Conservation (phyloP, 495 filamentous ascomycete genomes). For the Copromyces sp. region DNA sequence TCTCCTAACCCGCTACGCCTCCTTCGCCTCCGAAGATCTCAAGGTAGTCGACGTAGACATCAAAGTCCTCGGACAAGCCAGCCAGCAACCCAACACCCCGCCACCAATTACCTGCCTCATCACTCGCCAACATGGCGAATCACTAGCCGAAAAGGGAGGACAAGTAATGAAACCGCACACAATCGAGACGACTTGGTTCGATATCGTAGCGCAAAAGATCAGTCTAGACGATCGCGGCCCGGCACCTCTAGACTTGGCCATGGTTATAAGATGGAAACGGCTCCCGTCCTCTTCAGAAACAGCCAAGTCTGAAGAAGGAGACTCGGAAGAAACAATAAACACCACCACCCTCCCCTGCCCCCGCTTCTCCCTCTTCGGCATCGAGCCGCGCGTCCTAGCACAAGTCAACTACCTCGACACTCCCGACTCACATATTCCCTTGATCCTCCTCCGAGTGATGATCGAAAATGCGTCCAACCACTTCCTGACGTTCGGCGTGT, state of each 20-base stretch:
- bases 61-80: conserved; percentile 40
- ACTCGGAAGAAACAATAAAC: conserved; percentile 21
- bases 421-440: conserved; percentile 3
- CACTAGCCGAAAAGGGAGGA: conserved; percentile 16
- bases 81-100: conserved; percentile 31
- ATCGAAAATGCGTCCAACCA: conserved; percentile 93
- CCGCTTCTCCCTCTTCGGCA: conserved; percentile 64
- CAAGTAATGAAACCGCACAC: conserved; percentile 45
- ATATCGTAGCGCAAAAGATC: conserved; percentile 57
- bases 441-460: conserved; percentile 46
- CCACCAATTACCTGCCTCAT: conserved; percentile 19
- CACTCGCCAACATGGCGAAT: conserved; percentile 7
- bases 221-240: conserved; percentile 71
- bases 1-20: conserved; percentile 59
- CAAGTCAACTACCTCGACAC: conserved; percentile 37
- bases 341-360: conserved; percentile 59
- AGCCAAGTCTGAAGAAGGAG: no score
- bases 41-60: conserved; percentile 54
- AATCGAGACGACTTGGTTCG: conserved; percentile 59
- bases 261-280: conserved; percentile 70
- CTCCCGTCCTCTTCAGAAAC: neutral
- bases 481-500: conserved; percentile 80
- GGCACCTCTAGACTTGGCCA: conserved; percentile 58
- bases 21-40: conserved; percentile 63
- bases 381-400: conserved; percentile 81